Conservation (phyloP, 208 protist genomes). For the Leptomonas seymouri region DNA sequence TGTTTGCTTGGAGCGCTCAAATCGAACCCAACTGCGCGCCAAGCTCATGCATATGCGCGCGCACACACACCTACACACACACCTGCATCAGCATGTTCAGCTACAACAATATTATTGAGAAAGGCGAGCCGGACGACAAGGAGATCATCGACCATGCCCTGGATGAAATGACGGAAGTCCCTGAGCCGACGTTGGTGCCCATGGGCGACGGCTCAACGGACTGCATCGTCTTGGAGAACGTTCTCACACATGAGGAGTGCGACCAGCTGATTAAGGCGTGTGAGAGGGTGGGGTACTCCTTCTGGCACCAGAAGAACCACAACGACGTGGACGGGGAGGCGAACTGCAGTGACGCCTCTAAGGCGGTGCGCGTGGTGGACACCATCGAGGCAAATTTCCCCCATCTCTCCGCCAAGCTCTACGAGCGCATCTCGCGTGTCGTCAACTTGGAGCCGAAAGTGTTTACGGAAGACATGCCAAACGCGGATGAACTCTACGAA, state of each 20-base stretch:
- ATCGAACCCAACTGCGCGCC: not conserved
- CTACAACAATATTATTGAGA: slow-evolving; percentile 91
- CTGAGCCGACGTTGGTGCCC: slow-evolving; percentile 25
- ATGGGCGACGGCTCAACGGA: slow-evolving; percentile 43
- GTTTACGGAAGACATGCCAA: slow-evolving; percentile 57
- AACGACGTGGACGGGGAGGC: slow-evolving; percentile 48
- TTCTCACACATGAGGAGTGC: slow-evolving; percentile 77
- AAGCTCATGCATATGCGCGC: not conserved
- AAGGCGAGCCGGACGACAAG: slow-evolving; percentile 72
- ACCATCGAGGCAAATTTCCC: slow-evolving; percentile 87
- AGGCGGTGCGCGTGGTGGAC: slow-evolving; percentile 80
- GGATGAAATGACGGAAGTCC: slow-evolving; percentile 21
- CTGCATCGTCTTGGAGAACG: slow-evolving; percentile 79
- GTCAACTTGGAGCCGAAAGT: slow-evolving; percentile 62
- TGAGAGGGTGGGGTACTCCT: slow-evolving; percentile 83
- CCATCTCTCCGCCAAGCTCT: slow-evolving; percentile 63
- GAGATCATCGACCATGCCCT: slow-evolving; percentile 61
- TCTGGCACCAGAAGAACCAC: slow-evolving; percentile 66
- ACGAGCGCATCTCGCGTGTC: slow-evolving; percentile 57
- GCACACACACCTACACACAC: not conserved
- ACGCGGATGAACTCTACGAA: slow-evolving; percentile 69
- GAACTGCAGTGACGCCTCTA: slow-evolving; percentile 39
- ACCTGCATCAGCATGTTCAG: slow-evolving; percentile 43
- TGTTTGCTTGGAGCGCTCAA: not conserved
- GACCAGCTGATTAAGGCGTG: slow-evolving; percentile 64